phyloP scores from a whole-genome alignment of 2,329 filamentous ascomycete species.

The Colletotrichum salicis region DNA sequence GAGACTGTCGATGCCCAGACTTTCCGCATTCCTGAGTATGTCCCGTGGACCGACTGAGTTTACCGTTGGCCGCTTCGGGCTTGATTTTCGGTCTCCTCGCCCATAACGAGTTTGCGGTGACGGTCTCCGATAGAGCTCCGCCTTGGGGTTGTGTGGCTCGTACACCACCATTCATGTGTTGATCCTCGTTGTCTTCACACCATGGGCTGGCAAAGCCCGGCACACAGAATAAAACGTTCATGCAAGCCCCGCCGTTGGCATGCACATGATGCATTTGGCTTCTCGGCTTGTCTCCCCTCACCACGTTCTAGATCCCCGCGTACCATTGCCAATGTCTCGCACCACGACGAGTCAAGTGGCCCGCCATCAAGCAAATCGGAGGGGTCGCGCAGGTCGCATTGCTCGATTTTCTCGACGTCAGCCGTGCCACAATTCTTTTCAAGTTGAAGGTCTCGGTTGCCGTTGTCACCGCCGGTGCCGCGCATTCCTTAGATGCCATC shows the following conservation, averaged over 20 bases:
- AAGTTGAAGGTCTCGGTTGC: not conserved
- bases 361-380: conserved; percentile 18
- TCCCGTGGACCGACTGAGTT: not conserved
- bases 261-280: conserved; percentile 30
- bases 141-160: conserved; percentile 19
- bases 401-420: conserved; percentile 12
- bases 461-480: conserved; percentile 24
- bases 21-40: not conserved
- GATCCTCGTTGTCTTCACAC: conserved; percentile 17
- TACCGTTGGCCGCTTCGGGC: conserved; percentile 10
- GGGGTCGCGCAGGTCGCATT: conserved; percentile 22
- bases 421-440: conserved; percentile 2
- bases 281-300: conserved; percentile 17
- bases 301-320: conserved; percentile 24
- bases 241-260: conserved; percentile 30
- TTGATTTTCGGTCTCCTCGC: not conserved
- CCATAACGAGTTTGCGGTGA: conserved; percentile 22
- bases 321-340: conserved; percentile 14
- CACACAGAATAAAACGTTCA: conserved; percentile 27
- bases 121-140: conserved; percentile 12
- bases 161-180: conserved; percentile 2
- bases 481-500: not conserved
- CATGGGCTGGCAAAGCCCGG: conserved; percentile 15
- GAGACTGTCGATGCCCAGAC: not conserved
- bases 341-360: conserved; percentile 32